These are phyloP conservation scores for Vicia sativa DNA, from an alignment of 306 rosid genomes.

Conservation along the genomic window DNA sequence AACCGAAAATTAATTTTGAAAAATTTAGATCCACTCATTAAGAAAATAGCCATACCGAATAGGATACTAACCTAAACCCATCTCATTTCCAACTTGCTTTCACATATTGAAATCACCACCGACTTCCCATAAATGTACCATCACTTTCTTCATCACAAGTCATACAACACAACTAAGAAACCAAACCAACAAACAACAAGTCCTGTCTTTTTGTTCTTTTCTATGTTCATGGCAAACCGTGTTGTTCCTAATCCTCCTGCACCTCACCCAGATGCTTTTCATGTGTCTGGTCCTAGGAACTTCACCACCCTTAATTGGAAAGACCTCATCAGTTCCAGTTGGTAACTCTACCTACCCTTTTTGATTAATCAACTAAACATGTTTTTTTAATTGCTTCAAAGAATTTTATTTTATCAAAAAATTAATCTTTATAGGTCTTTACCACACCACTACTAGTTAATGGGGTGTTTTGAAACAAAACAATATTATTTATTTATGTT, in stretches of 20 bases:
- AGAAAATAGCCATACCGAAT: conserved; percentile 39
- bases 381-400: neutral
- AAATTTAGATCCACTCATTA: neutral
- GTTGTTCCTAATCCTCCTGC: conserved; percentile 30
- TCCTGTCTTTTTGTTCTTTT: neutral
- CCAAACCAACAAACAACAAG: neutral
- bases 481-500: neutral
- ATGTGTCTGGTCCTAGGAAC: conserved; percentile 93
- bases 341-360: conserved; percentile 49
- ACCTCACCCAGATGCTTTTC: conserved; percentile 82
- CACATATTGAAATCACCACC: conserved; percentile 4
- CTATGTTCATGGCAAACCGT: conserved; percentile 48
- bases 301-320: conserved; percentile 77
- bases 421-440: neutral
- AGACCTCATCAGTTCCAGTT: conserved; percentile 76
- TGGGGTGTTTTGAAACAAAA: neutral
- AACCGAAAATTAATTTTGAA: neutral
- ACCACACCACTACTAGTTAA: neutral
- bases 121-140: neutral
- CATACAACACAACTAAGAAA: conserved; percentile 28
- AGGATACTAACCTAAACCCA: no score
- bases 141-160: neutral
- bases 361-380: neutral
- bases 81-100: conserved; percentile 12
- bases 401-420: neutral